Base-by-base conservation (phyloP, 768 basidiomycete species). In the Pleurotus pulmonarius region DNA sequence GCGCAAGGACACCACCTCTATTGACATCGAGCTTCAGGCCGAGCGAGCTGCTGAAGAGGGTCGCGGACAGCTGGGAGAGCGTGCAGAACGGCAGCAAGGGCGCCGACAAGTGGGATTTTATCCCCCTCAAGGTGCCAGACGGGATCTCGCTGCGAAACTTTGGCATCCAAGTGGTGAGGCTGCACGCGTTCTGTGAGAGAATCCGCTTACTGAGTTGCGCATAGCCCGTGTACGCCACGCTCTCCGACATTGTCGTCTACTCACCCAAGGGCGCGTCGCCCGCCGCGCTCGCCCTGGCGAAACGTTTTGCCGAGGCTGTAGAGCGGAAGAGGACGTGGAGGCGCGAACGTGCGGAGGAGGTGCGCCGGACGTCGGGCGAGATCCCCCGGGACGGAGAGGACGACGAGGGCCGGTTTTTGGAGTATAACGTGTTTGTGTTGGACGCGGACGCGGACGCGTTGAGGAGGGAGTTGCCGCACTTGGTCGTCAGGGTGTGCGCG, bases 231-330 rank as follows among this genome's bases (percentile, higher is more conserved):
- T 92, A 91, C 63, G 86, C 88, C 1, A 88, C 91, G 5, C 75
- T 96, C n/a, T 92, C 91, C 45, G 94, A 96, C 63, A 85, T 96
- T 38, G 86, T 94, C 59, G 74, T 96, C 24, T 95, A 94, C 70
- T 92, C 90, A 12, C 90, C 90, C 6, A 79, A 71, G 40, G 90
- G 91, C 9, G 75, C 76, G 0, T 74, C 76, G 2, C 73, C 76
- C 6, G 75, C 79, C n/a, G 81, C 87, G 0, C 64, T 84, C 43
- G 71, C 78, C 20, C 76, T 90, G 34, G 90, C 90, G 0, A 76
- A 83, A 51, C 77, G 84, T 34, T 88, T 92, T 64, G 80, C 77
- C 60, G 72, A 78, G 16, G 89, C 90, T 0, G 73, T 90, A 26
- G 75, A 81, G 59, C 67, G 76, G 47, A 88, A 87, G 70, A 69